A percentile compares a stretch with the other conserved stretches of the same genome.
phyloP scores from a whole-genome alignment of 2,329 filamentous ascomycete species.

The Aureobasidium leucospermi region DNA sequence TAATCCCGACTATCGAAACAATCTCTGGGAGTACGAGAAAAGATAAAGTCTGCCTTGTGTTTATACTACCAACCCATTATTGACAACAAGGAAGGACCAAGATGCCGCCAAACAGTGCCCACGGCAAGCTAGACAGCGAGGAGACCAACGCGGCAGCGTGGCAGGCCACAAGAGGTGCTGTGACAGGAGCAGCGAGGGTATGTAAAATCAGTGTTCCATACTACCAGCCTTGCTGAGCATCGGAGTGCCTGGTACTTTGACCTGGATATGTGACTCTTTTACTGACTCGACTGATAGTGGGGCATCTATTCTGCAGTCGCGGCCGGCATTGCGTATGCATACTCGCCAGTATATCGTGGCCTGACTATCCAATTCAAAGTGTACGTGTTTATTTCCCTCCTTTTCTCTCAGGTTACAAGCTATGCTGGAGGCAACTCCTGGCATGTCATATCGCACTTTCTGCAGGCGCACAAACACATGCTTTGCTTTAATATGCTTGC shows the following conservation, averaged over 20 bases:
- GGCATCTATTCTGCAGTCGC: conserved; percentile 58
- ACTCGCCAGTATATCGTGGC: conserved; percentile 65
- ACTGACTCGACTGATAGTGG: conserved; percentile 44
- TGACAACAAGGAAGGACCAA: not conserved
- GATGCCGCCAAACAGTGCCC: conserved; percentile 19
- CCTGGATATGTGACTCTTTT: not conserved
- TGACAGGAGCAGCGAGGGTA: conserved; percentile 59
- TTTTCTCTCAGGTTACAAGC: conserved; percentile 21
- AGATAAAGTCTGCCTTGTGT: not conserved
- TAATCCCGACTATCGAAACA: conserved; percentile 7
- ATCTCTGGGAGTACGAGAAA: not conserved
- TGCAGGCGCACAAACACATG: too few relatives aligned
- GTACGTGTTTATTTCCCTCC: conserved; percentile 41
- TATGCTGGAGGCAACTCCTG: too few relatives aligned
- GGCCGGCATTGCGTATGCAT: conserved; percentile 53
- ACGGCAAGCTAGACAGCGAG: conserved; percentile 54
- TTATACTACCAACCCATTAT: not conserved
- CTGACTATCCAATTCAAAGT: conserved; percentile 71
- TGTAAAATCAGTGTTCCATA: conserved; percentile 13
- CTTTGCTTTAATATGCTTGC: too few relatives aligned
- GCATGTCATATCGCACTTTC: too few relatives aligned
- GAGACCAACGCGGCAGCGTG: conserved; percentile 64
- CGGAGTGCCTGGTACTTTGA: not conserved
- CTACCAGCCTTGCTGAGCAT: too few relatives aligned
- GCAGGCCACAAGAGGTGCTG: conserved; percentile 62